Conservation (phyloP, 192 early-diverging fungal species). For the Entophlyctis luteolus region DNA sequence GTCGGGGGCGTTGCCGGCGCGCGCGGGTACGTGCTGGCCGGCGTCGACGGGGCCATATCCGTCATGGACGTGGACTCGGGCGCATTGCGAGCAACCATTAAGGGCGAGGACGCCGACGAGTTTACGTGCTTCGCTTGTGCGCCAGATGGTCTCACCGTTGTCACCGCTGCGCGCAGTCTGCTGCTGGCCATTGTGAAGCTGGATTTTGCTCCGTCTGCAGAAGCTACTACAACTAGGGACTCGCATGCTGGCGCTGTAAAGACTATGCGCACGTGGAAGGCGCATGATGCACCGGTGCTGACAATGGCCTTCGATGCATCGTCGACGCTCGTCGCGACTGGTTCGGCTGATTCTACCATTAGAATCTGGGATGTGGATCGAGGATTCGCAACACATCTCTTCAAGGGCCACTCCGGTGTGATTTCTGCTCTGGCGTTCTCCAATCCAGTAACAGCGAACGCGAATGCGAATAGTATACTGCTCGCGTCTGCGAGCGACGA, state of each 20-base stretch:
- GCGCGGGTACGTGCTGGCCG: too few relatives aligned
- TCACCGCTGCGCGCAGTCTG: conserved; percentile 78
- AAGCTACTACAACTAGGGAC: neutral
- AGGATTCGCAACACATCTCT: conserved; percentile 92
- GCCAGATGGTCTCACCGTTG: conserved; percentile 70
- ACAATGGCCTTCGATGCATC: conserved; percentile 85
- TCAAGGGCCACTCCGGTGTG: conserved; percentile 87
- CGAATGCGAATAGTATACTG: conserved; percentile 44
- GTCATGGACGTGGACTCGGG: too few relatives aligned
- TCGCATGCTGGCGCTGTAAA: conserved; percentile 16
- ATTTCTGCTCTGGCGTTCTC: conserved; percentile 83
- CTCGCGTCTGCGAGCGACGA: conserved; percentile 90
- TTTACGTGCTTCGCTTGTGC: conserved; percentile 84
- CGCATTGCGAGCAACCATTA: too few relatives aligned
- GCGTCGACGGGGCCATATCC: too few relatives aligned
- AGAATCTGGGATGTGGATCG: conserved; percentile 94
- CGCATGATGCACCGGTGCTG: conserved; percentile 89
- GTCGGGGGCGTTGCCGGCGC: too few relatives aligned
- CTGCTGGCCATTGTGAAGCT: conserved; percentile 61
- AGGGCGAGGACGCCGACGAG: conserved; percentile 75
- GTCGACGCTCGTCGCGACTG: conserved; percentile 91
- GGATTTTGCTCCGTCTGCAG: conserved; percentile 12
- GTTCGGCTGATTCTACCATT: conserved; percentile 90
- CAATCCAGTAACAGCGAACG: too few relatives aligned
- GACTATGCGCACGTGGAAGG: conserved; percentile 39